phyloP scores from a whole-genome alignment of 2,329 filamentous ascomycete genomes.

The Trichoderma aggressivum region DNA sequence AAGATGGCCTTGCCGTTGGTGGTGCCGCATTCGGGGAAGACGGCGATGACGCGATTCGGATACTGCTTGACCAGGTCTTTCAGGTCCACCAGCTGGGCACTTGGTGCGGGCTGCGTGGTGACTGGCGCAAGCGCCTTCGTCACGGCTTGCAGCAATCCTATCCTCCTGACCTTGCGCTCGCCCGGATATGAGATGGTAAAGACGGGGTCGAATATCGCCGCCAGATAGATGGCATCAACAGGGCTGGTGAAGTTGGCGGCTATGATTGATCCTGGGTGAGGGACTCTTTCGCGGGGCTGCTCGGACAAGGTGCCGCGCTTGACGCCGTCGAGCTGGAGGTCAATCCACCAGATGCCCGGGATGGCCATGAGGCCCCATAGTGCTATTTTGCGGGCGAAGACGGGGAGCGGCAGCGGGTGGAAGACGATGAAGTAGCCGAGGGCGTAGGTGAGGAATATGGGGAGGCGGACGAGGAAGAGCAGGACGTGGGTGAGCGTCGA shows the following conservation, averaged over 20 bases:
- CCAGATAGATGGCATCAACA: constrained; percentile 88
- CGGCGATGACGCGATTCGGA: constrained; percentile 72
- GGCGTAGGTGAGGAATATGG: constrained; percentile 67
- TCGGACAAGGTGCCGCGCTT: constrained; percentile 82
- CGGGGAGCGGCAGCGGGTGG: constrained; percentile 70
- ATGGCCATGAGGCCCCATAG: constrained; percentile 85
- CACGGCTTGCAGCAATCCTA: constrained; percentile 75
- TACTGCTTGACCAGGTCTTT: constrained; percentile 61
- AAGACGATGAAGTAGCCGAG: constrained; percentile 74
- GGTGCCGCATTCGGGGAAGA: constrained; percentile 92
- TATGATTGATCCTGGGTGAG: constrained; percentile 76
- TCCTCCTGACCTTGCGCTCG: constrained; percentile 67
- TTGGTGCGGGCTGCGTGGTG: constrained; percentile 42
- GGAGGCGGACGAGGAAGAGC: constrained; percentile 77
- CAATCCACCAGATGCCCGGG: constrained; percentile 96
- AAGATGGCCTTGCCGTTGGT: constrained; percentile 91
- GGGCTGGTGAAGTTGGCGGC: constrained; percentile 89
- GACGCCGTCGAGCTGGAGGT: constrained; percentile 96
- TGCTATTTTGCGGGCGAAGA: constrained; percentile 70
- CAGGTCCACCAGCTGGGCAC: constrained; percentile 56
- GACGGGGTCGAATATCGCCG: constrained; percentile 92
- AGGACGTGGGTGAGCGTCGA: constrained; percentile 63
- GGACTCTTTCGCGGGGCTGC: constrained; percentile 70
- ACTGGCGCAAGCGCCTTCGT: constrained; percentile 66
- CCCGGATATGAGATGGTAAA: constrained; percentile 83